Conservation (phyloP, 495 filamentous ascomycete genomes). For the Trichoderma orchidacearum region DNA sequence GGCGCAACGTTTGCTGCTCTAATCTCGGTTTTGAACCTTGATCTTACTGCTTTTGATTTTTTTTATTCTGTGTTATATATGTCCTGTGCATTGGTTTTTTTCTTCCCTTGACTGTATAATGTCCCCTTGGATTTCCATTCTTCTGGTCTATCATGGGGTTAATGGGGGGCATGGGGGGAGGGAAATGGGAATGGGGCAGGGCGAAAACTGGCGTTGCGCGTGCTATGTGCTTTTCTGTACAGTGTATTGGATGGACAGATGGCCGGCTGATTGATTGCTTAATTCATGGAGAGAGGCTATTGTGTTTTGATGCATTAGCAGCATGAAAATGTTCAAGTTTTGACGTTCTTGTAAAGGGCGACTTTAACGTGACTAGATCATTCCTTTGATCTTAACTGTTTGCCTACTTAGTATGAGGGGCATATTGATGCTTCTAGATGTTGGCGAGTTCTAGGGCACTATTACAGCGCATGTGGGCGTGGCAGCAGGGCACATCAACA, state of each 20-base stretch:
- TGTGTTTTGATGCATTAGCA: background rate
- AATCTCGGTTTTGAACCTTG: slow-evolving; percentile 1
- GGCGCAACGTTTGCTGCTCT: slow-evolving; percentile 1
- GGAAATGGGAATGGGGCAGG: too few relatives aligned
- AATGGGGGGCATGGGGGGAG: too few relatives aligned
- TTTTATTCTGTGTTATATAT: slow-evolving; percentile 9
- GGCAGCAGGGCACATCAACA: background rate
- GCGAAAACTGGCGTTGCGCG: too few relatives aligned
- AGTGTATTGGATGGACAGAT: too few relatives aligned
- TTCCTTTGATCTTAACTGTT: too few relatives aligned
- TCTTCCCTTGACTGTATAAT: background rate
- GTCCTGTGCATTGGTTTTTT: background rate
- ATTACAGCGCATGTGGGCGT: background rate
- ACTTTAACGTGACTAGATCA: too few relatives aligned
- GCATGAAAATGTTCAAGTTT: background rate
- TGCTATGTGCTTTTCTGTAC: too few relatives aligned
- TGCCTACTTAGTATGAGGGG: too few relatives aligned
- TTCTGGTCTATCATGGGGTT: background rate
- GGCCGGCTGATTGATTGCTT: background rate
- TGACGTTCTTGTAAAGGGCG: too few relatives aligned
- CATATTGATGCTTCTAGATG: too few relatives aligned
- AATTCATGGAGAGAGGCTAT: background rate
- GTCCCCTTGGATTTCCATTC: background rate
- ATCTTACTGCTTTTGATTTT: slow-evolving; percentile 7
- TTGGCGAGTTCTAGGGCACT: too few relatives aligned